phyloP scores from a whole-genome alignment of 73 alveolate genomes.

The Paramecium bursaria region DNA sequence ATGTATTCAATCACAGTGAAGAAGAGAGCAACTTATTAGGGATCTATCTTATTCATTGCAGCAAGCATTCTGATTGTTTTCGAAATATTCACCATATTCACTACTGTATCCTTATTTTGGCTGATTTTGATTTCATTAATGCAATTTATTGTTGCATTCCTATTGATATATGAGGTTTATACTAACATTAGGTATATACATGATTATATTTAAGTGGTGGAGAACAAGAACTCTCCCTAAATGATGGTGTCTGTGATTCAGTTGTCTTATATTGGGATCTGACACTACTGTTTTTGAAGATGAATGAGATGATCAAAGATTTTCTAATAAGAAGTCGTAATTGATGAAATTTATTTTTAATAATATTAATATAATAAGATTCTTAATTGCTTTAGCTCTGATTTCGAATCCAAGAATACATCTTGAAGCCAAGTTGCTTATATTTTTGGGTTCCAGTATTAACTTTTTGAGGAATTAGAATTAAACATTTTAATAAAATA shows the following conservation, averaged over 20 bases:
- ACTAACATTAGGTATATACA: constrained; percentile 1
- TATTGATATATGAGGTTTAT: constrained; percentile 4
- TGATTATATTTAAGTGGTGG: background rate
- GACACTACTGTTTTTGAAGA: background rate
- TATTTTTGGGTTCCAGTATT: too few relatives aligned
- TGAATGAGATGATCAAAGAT: constrained; percentile 45
- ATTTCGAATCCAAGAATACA: too few relatives aligned
- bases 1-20: constrained; percentile 35
- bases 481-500: too few relatives aligned
- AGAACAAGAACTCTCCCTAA: constrained; percentile 8
- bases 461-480: too few relatives aligned
- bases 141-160: constrained; percentile 5
- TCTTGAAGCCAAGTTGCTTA: too few relatives aligned
- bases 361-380: too few relatives aligned
- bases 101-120: constrained; percentile 14
- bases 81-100: constrained; percentile 38
- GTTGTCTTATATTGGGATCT: constrained; percentile 47
- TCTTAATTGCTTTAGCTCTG: too few relatives aligned
- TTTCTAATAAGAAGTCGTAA: constrained; percentile 43
- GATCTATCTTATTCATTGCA: constrained; percentile 14
- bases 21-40: constrained; percentile 35
- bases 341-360: constrained; percentile 35
- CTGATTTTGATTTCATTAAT: background rate
- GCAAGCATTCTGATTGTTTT: constrained; percentile 26
- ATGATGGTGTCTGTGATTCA: constrained; percentile 29